These are phyloP conservation scores for Thraustochytrium sp. DNA, from an alignment of 352 stramenopile species.

Conservation along the genomic window DNA sequence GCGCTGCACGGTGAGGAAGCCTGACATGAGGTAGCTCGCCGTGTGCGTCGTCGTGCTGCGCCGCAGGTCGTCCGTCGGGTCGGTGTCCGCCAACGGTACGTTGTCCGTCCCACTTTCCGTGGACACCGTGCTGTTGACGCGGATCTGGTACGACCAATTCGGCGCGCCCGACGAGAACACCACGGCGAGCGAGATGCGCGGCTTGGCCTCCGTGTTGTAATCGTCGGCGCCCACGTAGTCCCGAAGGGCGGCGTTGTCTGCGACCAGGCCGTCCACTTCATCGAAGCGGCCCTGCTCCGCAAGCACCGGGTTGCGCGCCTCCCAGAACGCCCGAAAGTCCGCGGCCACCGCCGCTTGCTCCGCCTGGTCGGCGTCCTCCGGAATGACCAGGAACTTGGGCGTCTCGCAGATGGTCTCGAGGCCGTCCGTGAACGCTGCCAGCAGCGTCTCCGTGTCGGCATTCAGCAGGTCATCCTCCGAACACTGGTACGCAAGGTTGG, in stretches of 20 bases:
- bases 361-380: background rate
- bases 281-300: background rate
- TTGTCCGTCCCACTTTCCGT: background rate
- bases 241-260: background rate
- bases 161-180: background rate
- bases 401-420: background rate
- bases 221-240: slow-evolving; percentile 3
- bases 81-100: background rate
- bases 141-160: slow-evolving; percentile 14
- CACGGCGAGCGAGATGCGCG: background rate
- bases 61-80: background rate
- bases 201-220: background rate
- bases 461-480: background rate
- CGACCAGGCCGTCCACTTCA: background rate
- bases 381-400: slow-evolving; percentile 25
- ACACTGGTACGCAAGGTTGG: background rate
- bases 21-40: slow-evolving; percentile 31
- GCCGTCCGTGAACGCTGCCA: background rate
- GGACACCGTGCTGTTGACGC: background rate
- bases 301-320: background rate
- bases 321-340: background rate
- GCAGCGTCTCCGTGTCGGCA: background rate
- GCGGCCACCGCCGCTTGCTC: background rate
- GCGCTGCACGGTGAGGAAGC: slow-evolving; percentile 37
- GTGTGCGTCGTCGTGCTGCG: background rate